Conservation (phyloP, 305 asterid species). For the Striga hermonthica region DNA sequence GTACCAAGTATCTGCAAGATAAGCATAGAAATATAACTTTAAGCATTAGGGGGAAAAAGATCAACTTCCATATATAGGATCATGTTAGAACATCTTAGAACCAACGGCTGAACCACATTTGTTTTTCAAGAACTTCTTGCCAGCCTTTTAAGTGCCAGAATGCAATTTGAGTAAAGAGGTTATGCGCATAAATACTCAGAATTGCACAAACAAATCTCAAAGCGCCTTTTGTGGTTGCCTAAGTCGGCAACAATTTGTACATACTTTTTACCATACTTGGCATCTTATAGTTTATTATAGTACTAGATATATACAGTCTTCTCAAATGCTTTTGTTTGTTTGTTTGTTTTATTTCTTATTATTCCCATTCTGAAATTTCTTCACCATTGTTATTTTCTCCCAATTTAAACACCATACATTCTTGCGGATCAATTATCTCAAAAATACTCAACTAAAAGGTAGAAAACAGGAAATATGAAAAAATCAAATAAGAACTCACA, state of each 20-base stretch:
- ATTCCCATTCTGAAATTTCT: not conserved
- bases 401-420: no score
- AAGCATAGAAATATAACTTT: not conserved
- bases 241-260: no score
- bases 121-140: no score
- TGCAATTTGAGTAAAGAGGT: not conserved
- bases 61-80: no score
- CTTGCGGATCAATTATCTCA: not conserved
- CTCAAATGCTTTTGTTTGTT: not conserved
- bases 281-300: not conserved
- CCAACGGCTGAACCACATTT: no score
- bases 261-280: not conserved
- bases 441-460: not conserved
- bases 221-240: not conserved
- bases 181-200: not conserved
- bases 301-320: no score
- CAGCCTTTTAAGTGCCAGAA: constrained; percentile 2
- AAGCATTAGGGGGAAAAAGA: no score
- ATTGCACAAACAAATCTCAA: not conserved
- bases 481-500: not conserved
- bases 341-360: not conserved
- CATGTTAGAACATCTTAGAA: no score
- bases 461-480: not conserved
- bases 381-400: not conserved
- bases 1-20: constrained; percentile 84